A percentile compares a stretch with the other conserved stretches of the same genome.
Evolutionary conservation across 2,329 filamentous ascomycete species (phyloP).

Genomic region (Sporothrix pallida): DNA sequence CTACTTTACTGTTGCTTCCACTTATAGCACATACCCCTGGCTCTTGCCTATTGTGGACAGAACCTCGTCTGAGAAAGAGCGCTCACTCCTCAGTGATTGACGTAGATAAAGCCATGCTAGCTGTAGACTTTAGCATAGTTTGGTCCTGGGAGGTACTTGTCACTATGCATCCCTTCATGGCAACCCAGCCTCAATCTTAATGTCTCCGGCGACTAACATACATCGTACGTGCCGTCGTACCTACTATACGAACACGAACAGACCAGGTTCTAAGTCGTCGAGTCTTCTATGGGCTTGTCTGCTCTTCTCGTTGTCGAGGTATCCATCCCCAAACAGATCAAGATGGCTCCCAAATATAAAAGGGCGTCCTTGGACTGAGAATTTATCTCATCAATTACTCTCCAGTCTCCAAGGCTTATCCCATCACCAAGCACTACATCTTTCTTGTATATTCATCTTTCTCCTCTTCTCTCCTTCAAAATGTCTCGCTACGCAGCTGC

Average conservation of each 20-base stretch:
- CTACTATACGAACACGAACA: background rate
- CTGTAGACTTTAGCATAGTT: background rate
- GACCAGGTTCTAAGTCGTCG: too few relatives aligned
- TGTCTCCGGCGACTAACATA: too few relatives aligned
- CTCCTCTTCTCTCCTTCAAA: background rate
- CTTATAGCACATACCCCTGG: background rate
- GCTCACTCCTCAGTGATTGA: background rate
- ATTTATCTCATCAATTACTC: background rate
- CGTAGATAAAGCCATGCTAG: background rate
- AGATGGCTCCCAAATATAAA: background rate
- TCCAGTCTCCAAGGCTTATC: background rate
- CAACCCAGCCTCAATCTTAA: background rate
- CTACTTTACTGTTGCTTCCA: background rate
- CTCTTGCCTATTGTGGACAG: background rate
- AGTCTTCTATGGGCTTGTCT: background rate
- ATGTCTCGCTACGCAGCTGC: constrained; percentile 39
- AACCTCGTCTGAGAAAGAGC: background rate
- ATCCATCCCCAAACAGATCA: background rate
- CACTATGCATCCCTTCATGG: background rate
- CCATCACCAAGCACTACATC: background rate
- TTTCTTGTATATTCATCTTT: background rate
- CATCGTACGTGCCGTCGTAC: background rate
- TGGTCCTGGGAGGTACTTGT: background rate
- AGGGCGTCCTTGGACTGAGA: background rate
- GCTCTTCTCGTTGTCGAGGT: background rate